phyloP scores from a whole-genome alignment of 164 flowering plant genomes.

The Pachysandra terminalis region DNA sequence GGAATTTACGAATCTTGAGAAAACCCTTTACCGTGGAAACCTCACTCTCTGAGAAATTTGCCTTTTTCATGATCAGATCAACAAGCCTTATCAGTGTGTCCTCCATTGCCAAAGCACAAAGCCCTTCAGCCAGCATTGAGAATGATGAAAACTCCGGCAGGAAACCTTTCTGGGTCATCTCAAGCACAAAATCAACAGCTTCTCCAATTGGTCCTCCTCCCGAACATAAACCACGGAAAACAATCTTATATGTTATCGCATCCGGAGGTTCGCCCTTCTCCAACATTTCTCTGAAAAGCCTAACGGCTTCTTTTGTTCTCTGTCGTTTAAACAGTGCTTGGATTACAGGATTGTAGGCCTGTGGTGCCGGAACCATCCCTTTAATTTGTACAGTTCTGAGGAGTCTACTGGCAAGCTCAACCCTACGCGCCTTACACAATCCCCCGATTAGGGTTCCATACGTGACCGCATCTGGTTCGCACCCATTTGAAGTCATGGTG shows the following conservation, averaged over 20 bases:
- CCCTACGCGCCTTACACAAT: conserved; percentile 68
- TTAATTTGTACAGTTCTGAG: conserved; percentile 65
- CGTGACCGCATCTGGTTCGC: conserved; percentile 76
- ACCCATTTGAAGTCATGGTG: conserved; percentile 69
- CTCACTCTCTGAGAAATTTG: conserved; percentile 47
- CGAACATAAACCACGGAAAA: conserved; percentile 77
- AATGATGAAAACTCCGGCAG: conserved; percentile 75
- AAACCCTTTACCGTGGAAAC: conserved; percentile 63
- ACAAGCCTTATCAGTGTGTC: conserved; percentile 57
- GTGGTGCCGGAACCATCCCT: conserved; percentile 63
- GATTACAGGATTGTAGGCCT: conserved; percentile 74
- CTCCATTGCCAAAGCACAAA: conserved; percentile 69
- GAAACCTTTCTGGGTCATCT: conserved; percentile 65
- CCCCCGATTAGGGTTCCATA: conserved; percentile 79
- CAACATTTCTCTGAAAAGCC: conserved; percentile 81
- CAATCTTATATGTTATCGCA: conserved; percentile 62
- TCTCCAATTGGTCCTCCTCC: conserved; percentile 85
- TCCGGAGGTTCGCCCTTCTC: conserved; percentile 71
- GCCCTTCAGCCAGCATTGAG: conserved; percentile 80
- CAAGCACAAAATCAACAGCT: conserved; percentile 69
- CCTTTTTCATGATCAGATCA: conserved; percentile 54
- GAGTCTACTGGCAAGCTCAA: conserved; percentile 56
- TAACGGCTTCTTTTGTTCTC: conserved; percentile 59
- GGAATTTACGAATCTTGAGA: conserved; percentile 55
- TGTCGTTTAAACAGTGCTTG: conserved; percentile 57